Base-by-base conservation (phyloP, 176 grass and related monocot species). In the Paspalum vaginatum region DNA sequence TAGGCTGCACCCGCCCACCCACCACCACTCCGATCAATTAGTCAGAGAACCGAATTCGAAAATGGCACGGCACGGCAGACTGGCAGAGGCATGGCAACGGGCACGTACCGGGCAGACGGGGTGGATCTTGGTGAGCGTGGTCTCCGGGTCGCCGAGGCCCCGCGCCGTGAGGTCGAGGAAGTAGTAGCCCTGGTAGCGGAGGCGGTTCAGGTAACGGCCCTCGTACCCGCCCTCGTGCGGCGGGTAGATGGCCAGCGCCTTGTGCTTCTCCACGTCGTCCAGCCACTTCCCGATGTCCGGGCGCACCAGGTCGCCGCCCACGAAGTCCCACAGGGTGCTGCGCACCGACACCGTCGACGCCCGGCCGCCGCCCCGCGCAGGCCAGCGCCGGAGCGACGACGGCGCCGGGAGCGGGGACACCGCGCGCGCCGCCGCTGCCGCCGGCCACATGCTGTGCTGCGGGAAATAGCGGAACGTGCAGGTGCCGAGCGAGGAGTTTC, bases 191-290 rank as follows among this genome's bases (percentile, higher is more conserved):
- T 94, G 27, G 82, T 94, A 92, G 26, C 88, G 87, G 80, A 98
- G 95, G 26, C 74, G 87, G 88, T 70, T 91, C 40, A 98, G 92
- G 85, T 98, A 98, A 11, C 92, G 89, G 21, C 95, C 92, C 83
- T 98, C 95, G 71, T 98, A 98, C 15, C 95, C 95, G 77, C 95
- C 95, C 89, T 98, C 95, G 75, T 98, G 95, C 65, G 90, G 92
- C 42, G 90, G 73, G 92, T 98, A 94, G 40, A 94, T 66, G 57
- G 92, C 92, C 89, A 98, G 71, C 22, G 88, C 88, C 92, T 94
- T 98, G 88, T 94, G 92, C 83, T 78, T 76, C 86, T 98, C 95
- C 67, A 98, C 88, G 75, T 98, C 90, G 65, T 85, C 87, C 83
- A 92, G 77, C 92, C 88, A 98, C 78, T 79, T 64, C 13, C 92